Evolutionary conservation across 768 basidiomycete species (phyloP).

Genomic region (Candolleomyces efflorescens): DNA sequence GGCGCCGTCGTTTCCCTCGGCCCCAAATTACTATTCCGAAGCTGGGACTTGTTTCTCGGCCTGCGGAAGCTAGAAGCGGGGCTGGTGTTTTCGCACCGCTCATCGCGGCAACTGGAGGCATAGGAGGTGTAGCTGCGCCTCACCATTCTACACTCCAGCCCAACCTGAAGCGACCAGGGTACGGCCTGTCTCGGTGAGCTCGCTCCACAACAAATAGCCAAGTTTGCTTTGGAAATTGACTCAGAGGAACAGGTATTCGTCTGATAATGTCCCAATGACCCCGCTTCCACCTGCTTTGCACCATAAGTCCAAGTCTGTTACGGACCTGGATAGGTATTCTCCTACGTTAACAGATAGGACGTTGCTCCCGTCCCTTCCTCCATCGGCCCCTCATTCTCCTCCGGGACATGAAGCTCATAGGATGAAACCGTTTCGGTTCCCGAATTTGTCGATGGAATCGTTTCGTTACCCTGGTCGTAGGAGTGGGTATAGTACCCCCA

Average conservation of each 20-base stretch:
- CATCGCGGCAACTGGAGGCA: conserved; percentile 63
- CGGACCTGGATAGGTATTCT: neutral
- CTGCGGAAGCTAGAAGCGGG: conserved; percentile 41
- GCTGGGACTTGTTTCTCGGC: conserved; percentile 19
- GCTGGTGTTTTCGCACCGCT: conserved; percentile 69
- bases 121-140: conserved; percentile 61
- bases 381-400: neutral
- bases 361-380: neutral
- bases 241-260: conserved; percentile 20
- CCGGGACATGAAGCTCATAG: neutral
- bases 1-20: neutral
- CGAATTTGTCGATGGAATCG: neutral
- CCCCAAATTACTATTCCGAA: neutral
- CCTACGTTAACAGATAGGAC: neutral
- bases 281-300: too few relatives aligned
- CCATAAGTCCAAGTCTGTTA: too few relatives aligned
- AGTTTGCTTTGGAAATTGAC: neutral
- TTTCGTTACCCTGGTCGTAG: neutral
- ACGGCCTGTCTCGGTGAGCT: conserved; percentile 54
- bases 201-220: neutral
- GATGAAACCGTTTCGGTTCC: neutral
- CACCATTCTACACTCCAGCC: conserved; percentile 45
- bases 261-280: conserved; percentile 7
- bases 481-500: conserved; percentile 15
- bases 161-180: conserved; percentile 59